phyloP scores from a whole-genome alignment of 2,329 filamentous ascomycete genomes.

The Fusarium sp. region DNA sequence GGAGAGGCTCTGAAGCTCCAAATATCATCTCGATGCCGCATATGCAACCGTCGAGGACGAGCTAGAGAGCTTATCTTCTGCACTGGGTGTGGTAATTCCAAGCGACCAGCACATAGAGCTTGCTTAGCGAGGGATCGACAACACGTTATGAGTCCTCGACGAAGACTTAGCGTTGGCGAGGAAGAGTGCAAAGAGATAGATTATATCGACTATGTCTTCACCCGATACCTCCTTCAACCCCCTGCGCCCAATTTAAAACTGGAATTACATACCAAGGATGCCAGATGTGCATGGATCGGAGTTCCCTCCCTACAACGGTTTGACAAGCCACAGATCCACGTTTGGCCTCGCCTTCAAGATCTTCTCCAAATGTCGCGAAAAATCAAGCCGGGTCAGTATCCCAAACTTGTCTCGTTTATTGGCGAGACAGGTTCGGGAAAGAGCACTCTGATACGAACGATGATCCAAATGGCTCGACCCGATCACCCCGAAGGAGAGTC shows the following conservation, averaged over 20 bases:
- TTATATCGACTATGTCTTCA: background rate
- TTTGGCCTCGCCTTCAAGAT: constrained; percentile 2
- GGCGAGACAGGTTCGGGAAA: constrained; percentile 24
- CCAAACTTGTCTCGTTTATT: constrained; percentile 24
- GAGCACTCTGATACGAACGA: constrained; percentile 19
- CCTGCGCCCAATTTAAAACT: background rate
- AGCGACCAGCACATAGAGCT: background rate
- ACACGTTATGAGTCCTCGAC: background rate
- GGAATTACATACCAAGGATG: background rate
- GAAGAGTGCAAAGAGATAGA: background rate
- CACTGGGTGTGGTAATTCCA: background rate
- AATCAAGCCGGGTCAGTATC: background rate
- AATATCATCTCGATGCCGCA: background rate
- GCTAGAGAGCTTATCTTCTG: background rate
- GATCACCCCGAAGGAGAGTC: background rate
- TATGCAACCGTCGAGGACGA: background rate
- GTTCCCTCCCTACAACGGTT: background rate
- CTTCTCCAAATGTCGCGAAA: background rate
- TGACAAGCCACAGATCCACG: background rate
- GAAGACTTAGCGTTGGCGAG: background rate
- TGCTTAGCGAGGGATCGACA: background rate
- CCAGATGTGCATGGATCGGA: background rate
- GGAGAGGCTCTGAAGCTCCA: background rate
- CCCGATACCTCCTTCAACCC: background rate
- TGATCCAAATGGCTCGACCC: constrained; percentile 8